Evolutionary conservation across 345 rosid genomes (phyloP), one percentile per base, ranked within the genome.

Genomic region (Iberis pinnata): DNA sequence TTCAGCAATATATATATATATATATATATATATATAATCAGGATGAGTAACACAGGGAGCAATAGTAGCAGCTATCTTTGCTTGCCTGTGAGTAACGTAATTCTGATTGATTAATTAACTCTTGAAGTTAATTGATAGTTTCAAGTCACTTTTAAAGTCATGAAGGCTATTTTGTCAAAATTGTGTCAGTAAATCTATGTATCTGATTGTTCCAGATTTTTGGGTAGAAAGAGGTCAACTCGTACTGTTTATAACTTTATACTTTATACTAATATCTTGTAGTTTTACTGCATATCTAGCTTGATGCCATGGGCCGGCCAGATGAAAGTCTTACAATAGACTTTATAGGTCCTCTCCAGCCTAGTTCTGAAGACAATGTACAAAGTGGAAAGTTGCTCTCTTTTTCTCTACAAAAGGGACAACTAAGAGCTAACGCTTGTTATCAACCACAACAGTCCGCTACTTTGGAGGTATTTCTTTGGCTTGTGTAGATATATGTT

Each of bases 241-340:
- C 10, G 20, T 29, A 29, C 18, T 58, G 18, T 58, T 6, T 59
- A n/a, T n/a, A n/a, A n/a, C n/a, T n/a, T n/a, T n/a, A n/a, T n/a
- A n/a, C n/a, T n/a, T n/a, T n/a, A 12, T 53, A 17, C 49, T 67
- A 17, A 60, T 9, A 12, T 37, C 22, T 49, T 45, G 4, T 29
- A n/a, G 47, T 45, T 12, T 69, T 49, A 53, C 40, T 77, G 62
- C 59, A 56, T 47, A 32, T 75, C 68, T 79, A 90, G 98, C 68
- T 90, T 73, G 96, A 87, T 62, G 85, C 96, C 49, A 64, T 67
- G 16, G 96, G 98, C 50, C 75, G 96, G 72, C 81, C 96, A 42
- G 98, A 90, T 67, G 98, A 90, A 79, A 84, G 87, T 77, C 80
- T 90, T 53, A 72, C 95, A 11, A 32, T 84, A 26, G 95, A 87